Base-by-base conservation (phyloP, 768 basidiomycete genomes). In the Suillus placidus region DNA sequence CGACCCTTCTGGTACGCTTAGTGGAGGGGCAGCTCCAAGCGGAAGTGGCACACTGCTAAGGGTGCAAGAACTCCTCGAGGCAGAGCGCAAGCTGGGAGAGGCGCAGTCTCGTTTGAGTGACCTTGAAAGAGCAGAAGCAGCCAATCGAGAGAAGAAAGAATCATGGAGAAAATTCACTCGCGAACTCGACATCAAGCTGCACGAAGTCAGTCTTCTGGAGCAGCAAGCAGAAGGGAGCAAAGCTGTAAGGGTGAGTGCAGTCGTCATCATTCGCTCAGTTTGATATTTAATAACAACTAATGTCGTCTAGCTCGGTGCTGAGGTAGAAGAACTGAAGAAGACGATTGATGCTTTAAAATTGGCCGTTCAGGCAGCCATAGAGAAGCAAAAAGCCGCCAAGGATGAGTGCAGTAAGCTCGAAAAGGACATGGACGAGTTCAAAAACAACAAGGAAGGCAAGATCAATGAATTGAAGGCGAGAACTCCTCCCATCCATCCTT, bases 381-480 rank as follows among this genome's bases (percentile, higher is more conserved):
- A 88, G 63, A 93, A 93, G 72, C 93, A 97, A 75, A 86, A 85
- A 72, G 83, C 79, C 8, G 93, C 94, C 0, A 81, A 89, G 58
- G 88, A 83, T 0, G 95, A 98, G 66, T 86, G 87, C 75, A 89
- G 88, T 79, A 93, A 90, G 72, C 87, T 99, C 30, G 94, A 99
- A 79, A 90, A 90, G 71, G 97, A 99, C 75, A 99, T 99, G 95
- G 87, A 87, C 63, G 97, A 99, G 80, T 98, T 99, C 83, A 96
- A 97, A 82, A 91, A 96, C 78, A 96, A 99, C 81, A 97, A 97
- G 76, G 97, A 98, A 60, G 94, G 95, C 56, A 99, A 99, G 79
- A 92, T 94, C 63, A 91, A 90, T 20, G 92, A 99, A 74, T 86
- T 99, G 68, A 97, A 96, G 83, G 96, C 92, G 64, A 55, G 80